Percentiles rank a stretch among this genome's conserved stretches.
Evolutionary conservation across 495 filamentous ascomycete genomes (phyloP).

Genomic region (Penicillium lagena): DNA sequence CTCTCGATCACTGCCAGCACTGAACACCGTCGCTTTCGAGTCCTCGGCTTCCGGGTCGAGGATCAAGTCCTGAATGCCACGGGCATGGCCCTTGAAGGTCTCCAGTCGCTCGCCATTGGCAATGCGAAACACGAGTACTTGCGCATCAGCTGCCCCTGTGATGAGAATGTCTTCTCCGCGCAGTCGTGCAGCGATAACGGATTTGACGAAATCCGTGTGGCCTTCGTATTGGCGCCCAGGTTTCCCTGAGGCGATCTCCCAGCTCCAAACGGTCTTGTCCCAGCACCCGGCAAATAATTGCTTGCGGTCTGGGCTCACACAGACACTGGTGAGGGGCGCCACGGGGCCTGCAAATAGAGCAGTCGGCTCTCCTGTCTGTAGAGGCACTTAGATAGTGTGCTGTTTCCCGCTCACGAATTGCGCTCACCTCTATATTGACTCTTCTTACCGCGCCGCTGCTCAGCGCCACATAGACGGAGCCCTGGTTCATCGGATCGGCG

Average conservation of each 20-base stretch:
- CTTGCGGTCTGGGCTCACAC: constrained; percentile 52
- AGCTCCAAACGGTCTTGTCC: constrained; percentile 88
- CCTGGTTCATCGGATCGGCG: constrained; percentile 55
- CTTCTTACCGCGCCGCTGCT: constrained; percentile 70
- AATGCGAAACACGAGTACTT: constrained; percentile 78
- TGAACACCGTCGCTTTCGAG: constrained; percentile 55
- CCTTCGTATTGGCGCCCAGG: constrained; percentile 57
- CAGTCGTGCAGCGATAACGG: constrained; percentile 48
- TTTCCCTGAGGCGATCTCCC: constrained; percentile 53
- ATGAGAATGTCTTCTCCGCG: constrained; percentile 61
- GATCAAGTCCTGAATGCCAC: constrained; percentile 68
- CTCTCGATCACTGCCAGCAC: constrained; percentile 76
- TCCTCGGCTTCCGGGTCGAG: constrained; percentile 53
- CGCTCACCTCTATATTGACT: constrained; percentile 71
- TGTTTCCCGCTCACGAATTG: constrained; percentile 7
- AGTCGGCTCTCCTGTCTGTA: constrained; percentile 43
- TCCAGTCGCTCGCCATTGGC: constrained; percentile 59
- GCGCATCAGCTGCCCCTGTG: constrained; percentile 80
- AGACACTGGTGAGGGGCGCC: constrained; percentile 72
- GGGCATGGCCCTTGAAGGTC: constrained; percentile 69
- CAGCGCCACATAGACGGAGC: constrained; percentile 73
- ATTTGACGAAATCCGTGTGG: constrained; percentile 88
- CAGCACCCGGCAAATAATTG: constrained; percentile 82
- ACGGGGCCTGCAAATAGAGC: constrained; percentile 64
- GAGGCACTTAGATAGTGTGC: neutral